Conservation (phyloP, 2,329 filamentous ascomycete species). For the Stromatinia cepivora region DNA sequence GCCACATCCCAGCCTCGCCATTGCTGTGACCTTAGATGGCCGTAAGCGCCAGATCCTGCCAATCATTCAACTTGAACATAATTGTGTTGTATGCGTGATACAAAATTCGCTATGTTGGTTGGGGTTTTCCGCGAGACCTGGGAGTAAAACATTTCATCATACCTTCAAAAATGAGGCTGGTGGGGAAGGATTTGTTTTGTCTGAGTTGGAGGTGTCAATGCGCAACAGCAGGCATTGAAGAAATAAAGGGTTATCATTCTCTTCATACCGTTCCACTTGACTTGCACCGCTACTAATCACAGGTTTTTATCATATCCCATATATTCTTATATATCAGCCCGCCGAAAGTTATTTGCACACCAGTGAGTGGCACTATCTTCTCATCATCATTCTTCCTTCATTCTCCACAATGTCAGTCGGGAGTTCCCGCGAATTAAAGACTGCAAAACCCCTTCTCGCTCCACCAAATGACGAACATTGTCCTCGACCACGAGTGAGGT, state of each 20-base stretch:
- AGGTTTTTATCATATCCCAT: neutral
- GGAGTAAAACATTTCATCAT: neutral
- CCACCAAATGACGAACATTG: constrained; percentile 14
- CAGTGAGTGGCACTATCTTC: constrained; percentile 5
- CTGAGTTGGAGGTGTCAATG: neutral
- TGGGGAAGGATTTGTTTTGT: constrained; percentile 10
- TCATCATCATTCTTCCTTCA: neutral
- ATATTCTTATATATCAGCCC: neutral
- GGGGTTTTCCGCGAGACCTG: neutral
- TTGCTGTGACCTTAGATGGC: neutral
- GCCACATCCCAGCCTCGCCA: constrained; percentile 12
- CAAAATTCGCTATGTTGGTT: neutral
- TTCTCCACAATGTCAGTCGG: neutral
- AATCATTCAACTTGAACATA: neutral
- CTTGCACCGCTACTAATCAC: neutral
- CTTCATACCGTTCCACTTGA: neutral
- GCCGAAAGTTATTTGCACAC: neutral
- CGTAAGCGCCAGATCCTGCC: constrained; percentile 9
- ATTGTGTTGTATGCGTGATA: neutral
- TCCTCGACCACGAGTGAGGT: constrained; percentile 15
- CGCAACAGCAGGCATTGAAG: neutral
- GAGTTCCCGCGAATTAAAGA: neutral
- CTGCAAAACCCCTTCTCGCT: neutral
- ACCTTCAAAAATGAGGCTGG: neutral
- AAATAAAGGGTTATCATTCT: constrained; percentile 8